These are phyloP conservation scores for Sinapis alba DNA, from an alignment of 441 rosid species.

Conservation along the genomic window DNA sequence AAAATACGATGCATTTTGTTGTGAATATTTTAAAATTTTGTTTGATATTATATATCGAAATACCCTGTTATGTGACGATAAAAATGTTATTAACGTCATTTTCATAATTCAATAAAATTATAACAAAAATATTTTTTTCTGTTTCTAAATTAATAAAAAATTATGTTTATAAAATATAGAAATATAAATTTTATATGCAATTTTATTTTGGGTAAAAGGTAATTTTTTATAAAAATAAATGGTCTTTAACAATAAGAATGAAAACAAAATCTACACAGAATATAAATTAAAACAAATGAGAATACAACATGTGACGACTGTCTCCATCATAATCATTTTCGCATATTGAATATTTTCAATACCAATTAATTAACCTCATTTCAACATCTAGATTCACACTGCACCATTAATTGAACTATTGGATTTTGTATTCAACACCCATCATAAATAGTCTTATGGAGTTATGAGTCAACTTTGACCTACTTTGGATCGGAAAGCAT, in stretches of 20 bases:
- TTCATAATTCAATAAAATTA: no score
- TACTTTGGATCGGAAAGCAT: neutral
- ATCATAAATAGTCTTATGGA: neutral
- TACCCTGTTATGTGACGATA: neutral
- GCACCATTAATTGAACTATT: neutral
- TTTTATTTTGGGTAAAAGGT: no score
- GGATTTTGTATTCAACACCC: neutral
- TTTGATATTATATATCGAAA: neutral
- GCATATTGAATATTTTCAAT: neutral
- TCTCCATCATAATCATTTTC: neutral
- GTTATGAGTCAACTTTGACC: neutral
- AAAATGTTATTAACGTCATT: no score
- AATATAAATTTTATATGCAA: no score
- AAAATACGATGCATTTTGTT: no score
- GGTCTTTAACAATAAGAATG: neutral
- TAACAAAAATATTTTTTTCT: no score
- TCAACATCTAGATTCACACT: neutral
- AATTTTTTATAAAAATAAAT: no score
- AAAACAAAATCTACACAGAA: neutral
- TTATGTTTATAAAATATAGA: no score
- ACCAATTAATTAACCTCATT: neutral
- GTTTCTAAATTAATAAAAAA: no score
- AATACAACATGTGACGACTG: neutral
- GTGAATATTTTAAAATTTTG: no score
- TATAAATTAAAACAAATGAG: neutral